These are phyloP conservation scores for Allium sativum DNA, from an alignment of 106 monocot genomes.

Conservation along the genomic window DNA sequence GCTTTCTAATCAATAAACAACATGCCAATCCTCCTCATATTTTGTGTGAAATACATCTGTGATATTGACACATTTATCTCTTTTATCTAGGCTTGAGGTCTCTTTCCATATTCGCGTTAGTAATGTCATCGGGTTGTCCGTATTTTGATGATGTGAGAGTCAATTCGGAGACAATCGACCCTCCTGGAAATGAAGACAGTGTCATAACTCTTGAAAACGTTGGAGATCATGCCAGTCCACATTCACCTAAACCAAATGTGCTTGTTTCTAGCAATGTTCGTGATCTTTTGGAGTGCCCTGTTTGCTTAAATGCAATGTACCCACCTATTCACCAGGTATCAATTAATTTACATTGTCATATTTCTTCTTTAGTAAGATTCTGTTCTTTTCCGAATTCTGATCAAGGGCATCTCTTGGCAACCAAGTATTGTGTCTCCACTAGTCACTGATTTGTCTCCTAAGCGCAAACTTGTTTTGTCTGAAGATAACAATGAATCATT, in stretches of 20 bases:
- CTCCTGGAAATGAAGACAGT: constrained; percentile 40
- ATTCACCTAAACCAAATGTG: constrained; percentile 61
- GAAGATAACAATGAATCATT: too few species aligned
- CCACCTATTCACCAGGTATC: constrained; percentile 97
- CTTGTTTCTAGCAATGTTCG: constrained; percentile 60
- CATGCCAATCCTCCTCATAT: too few species aligned
- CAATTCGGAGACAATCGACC: constrained; percentile 49
- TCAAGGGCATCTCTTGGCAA: too few species aligned
- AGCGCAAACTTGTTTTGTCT: too few species aligned
- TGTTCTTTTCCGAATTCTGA: too few species aligned
- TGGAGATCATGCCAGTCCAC: constrained; percentile 33
- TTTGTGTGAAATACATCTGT: too few species aligned
- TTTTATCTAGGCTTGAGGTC: constrained; percentile 2
- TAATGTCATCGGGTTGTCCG: constrained; percentile 51
- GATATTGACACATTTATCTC: background rate
- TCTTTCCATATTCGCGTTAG: background rate
- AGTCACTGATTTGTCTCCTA: too few species aligned
- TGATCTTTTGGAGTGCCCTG: constrained; percentile 91
- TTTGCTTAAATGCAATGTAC: constrained; percentile 95
- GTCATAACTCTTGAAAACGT: constrained; percentile 37
- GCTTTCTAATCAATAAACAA: too few species aligned
- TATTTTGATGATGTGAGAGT: constrained; percentile 61
- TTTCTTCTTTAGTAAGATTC: background rate
- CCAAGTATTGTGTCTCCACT: too few species aligned
- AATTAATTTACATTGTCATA: background rate